These are phyloP conservation scores for Schizosaccharomyces osmophilus DNA, from an alignment of 805 yeast genomes.

Conservation along the genomic window DNA sequence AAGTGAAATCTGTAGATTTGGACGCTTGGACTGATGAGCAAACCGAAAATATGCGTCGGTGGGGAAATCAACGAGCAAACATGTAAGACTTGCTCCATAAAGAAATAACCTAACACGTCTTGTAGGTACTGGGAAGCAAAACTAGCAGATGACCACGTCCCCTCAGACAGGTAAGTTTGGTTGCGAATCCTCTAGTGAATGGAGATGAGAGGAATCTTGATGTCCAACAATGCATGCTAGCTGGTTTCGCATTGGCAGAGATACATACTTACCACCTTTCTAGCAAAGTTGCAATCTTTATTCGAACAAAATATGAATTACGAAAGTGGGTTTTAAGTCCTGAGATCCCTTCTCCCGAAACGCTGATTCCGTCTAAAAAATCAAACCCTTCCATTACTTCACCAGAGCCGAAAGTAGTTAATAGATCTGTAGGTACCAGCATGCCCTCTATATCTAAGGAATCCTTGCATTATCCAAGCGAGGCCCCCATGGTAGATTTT, in stretches of 20 bases:
- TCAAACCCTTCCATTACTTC: not conserved
- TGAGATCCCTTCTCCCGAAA: constrained; percentile 33
- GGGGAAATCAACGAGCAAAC: constrained; percentile 74
- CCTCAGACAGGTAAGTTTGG: constrained; percentile 29
- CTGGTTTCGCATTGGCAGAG: not conserved
- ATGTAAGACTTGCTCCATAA: constrained; percentile 7
- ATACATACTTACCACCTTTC: not conserved
- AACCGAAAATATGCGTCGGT: constrained; percentile 48
- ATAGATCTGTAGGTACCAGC: not conserved
- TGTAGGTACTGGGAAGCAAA: constrained; percentile 52
- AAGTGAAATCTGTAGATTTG: constrained; percentile 73
- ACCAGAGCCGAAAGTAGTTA: not conserved
- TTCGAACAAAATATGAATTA: constrained; percentile 73
- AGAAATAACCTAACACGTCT: not conserved
- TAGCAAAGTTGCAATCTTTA: constrained; percentile 65
- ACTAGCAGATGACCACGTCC: constrained; percentile 44
- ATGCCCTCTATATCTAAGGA: not conserved
- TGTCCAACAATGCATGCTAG: not conserved
- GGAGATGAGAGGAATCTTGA: not conserved
- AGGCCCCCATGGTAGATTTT: not conserved
- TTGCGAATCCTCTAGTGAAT: not conserved
- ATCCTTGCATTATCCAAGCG: not conserved
- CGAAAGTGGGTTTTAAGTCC: constrained; percentile 55
- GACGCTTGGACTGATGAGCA: constrained; percentile 95
- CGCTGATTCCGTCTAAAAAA: constrained; percentile 6